Evolutionary conservation across 2,329 filamentous ascomycete species (phyloP).

Genomic region (Diaporthe capsici): DNA sequence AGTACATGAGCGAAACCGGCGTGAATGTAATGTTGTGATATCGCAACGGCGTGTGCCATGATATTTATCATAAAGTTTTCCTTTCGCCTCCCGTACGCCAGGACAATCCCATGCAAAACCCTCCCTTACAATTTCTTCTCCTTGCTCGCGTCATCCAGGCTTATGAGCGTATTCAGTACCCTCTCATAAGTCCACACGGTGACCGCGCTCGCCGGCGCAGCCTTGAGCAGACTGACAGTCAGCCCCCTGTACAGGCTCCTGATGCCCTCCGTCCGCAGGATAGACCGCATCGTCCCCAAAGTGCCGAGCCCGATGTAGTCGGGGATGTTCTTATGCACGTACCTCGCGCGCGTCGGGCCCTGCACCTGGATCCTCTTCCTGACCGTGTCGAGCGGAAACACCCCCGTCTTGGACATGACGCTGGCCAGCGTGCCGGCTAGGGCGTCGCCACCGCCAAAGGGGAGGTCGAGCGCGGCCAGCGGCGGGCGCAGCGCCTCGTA

Average conservation of each 20-base stretch:
- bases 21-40: background rate
- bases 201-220: constrained; percentile 91
- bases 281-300: constrained; percentile 74
- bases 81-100: constrained; percentile 5
- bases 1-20: background rate
- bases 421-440: constrained; percentile 85
- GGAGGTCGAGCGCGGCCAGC: constrained; percentile 68
- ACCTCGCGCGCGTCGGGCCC: constrained; percentile 83
- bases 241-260: constrained; percentile 90
- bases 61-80: background rate
- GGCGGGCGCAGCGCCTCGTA: constrained; percentile 83
- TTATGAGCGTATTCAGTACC: constrained; percentile 72
- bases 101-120: background rate
- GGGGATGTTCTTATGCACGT: constrained; percentile 90
- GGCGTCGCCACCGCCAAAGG: constrained; percentile 85
- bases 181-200: constrained; percentile 97
- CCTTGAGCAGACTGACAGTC: constrained; percentile 90
- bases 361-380: constrained; percentile 96
- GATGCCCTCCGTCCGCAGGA: constrained; percentile 80
- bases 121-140: constrained; percentile 31
- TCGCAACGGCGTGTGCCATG: constrained; percentile 16
- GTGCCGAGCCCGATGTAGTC: constrained; percentile 78
- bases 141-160: constrained; percentile 49
- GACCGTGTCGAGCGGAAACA: constrained; percentile 94
- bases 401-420: constrained; percentile 85